A percentile compares a stretch with the other conserved stretches of the same genome.
phyloP scores from a whole-genome alignment of 306 rosid species.

The Calophaca sinica region DNA sequence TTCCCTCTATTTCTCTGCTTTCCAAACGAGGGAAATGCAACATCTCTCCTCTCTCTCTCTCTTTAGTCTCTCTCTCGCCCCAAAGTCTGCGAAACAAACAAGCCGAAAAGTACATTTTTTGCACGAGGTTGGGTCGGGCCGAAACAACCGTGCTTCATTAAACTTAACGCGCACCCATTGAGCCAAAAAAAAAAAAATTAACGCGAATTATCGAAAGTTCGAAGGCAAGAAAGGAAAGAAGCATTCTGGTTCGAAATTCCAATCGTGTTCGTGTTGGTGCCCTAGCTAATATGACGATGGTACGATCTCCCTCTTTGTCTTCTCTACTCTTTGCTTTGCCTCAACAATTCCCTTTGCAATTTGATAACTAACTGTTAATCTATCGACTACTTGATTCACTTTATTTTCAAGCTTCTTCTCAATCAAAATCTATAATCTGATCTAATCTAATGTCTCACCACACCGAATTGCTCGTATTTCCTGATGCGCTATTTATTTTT shows the following conservation, averaged over 20 bases:
- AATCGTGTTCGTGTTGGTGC: slow-evolving; percentile 1
- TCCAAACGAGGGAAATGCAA: no score
- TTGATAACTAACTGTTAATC: background rate
- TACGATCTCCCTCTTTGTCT: background rate
- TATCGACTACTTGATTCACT: background rate
- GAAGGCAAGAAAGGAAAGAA: background rate
- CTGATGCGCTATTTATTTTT: background rate
- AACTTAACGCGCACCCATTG: no score
- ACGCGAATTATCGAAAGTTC: background rate
- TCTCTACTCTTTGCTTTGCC: background rate
- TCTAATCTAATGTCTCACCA: slow-evolving; percentile 10
- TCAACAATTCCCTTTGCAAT: background rate
- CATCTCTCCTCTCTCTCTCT: no score
- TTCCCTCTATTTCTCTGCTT: no score
- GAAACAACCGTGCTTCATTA: no score
- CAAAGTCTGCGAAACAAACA: no score
- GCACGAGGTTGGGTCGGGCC: no score
- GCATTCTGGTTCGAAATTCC: background rate
- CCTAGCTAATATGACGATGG: background rate
- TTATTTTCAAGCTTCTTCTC: background rate
- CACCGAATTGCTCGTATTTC: background rate
- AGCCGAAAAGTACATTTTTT: no score
- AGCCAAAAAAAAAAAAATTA: background rate
- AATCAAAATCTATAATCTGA: background rate
- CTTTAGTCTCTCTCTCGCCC: no score